These are phyloP conservation scores for Penicillium sp. DNA, from an alignment of 2,329 filamentous ascomycete genomes.

Conservation along the genomic window DNA sequence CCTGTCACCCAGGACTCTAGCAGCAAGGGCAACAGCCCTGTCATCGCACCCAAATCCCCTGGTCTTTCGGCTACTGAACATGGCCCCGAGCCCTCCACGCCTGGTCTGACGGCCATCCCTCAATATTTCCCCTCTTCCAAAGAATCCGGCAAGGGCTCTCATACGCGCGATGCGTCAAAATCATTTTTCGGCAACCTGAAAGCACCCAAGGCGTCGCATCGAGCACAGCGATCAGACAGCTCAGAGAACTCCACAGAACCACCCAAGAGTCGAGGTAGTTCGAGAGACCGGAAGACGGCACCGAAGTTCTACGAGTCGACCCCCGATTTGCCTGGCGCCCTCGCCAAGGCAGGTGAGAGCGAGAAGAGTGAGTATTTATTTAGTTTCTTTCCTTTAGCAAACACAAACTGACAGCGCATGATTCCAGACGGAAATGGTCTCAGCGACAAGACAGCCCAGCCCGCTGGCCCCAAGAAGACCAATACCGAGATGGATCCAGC, in stretches of 20 bases:
- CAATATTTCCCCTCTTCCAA: slow-evolving; percentile 53
- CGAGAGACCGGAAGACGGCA: slow-evolving; percentile 49
- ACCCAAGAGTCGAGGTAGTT: slow-evolving; percentile 52
- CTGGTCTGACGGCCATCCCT: slow-evolving; percentile 54
- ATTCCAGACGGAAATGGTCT: slow-evolving; percentile 29
- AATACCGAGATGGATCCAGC: slow-evolving; percentile 38
- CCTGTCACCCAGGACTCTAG: slow-evolving; percentile 47
- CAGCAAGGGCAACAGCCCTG: slow-evolving; percentile 38
- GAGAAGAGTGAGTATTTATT: slow-evolving; percentile 35
- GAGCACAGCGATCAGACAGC: slow-evolving; percentile 49
- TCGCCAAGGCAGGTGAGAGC: slow-evolving; percentile 37
- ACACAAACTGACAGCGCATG: background rate
- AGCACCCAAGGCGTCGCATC: slow-evolving; percentile 53
- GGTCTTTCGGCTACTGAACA: slow-evolving; percentile 33
- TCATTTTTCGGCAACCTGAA: slow-evolving; percentile 56
- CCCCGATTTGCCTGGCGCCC: slow-evolving; percentile 47
- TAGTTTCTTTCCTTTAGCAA: background rate
- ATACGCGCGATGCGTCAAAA: slow-evolving; percentile 52
- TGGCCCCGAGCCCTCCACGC: slow-evolving; percentile 43
- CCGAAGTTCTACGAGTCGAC: slow-evolving; percentile 50
- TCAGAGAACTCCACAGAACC: slow-evolving; percentile 45
- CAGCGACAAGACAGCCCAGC: slow-evolving; percentile 33
- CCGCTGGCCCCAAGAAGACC: slow-evolving; percentile 34
- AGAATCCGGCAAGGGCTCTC: slow-evolving; percentile 44
- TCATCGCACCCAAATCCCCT: slow-evolving; percentile 37